Base-by-base conservation (phyloP, 306 rosid species). In the Chamaecrista fasciculata region DNA sequence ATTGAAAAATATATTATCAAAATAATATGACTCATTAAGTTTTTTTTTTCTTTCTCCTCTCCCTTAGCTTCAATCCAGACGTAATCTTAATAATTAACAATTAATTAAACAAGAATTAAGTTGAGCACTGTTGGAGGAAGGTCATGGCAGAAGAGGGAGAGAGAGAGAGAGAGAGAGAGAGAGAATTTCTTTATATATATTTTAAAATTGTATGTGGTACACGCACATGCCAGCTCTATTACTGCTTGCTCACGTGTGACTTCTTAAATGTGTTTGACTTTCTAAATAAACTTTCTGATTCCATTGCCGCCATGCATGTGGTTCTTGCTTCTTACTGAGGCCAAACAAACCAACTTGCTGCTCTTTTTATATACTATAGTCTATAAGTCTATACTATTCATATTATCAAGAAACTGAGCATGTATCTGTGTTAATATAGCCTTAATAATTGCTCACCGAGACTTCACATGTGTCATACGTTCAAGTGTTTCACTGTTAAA, bases 201-300 rank as follows among this genome's bases (percentile, higher is more conserved):
- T 57, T 15, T 56, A n/a, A 18, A 56, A 26, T 26, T 18, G 56
- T 31, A 46, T 33, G 74, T 48, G 28, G 51, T 50, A 58, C 12
- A 56, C 44, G 52, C 12, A 56, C 44, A 68, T 74, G 88, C 83
- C 82, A 85, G 81, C 85, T 74, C 66, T 72, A 47, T 50, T 81
- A 72, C 39, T 77, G 80, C 72, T 75, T 55, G 67, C 86, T 79
- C 90, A 86, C 97, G 89, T 86, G 96, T 85, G 89, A 72, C 73
- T 83, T 85, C 79, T 90, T 88, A 74, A 88, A 85, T 88, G 85
- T 83, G 75, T 83, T 86, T 90, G 98, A 93, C 97, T 90, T 90
- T 78, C 66, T 60, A 63, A 75, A 85, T 83, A 83, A 69, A 59
- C 72, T 63, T 70, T 77, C 62, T 75, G 80, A 78, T 78, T 86